Evolutionary conservation across 1,284 basidiomycete genomes (phyloP), one percentile per base, ranked within the genome.

Genomic region (Cutaneotrichosporon sp.): DNA sequence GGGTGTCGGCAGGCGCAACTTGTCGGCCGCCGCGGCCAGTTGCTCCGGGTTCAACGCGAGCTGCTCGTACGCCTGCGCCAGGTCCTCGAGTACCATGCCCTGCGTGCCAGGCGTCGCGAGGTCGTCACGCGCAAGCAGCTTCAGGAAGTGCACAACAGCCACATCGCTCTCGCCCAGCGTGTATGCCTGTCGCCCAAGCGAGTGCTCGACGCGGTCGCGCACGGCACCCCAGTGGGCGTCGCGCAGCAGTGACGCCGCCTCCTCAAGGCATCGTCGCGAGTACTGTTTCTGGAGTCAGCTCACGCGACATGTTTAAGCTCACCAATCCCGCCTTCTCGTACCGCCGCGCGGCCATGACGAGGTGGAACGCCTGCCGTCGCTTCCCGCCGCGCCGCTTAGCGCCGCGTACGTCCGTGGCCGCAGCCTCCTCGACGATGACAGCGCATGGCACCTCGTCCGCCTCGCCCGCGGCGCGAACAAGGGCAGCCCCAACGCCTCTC

Each of bases 241-340:
- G 1, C 73, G 71, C 67, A 80, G 81, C 11, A 81, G 66, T 13
- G 73, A 57, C 0, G 80, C 72, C 2, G 82, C 81, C 46, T 78
- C 72, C 31, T 78, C 73, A 5, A 82, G 76, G 62, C 82, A 82
- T 52, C 81, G 65, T 8, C 79, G 68, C 9, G 81, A 82, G 58
- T 79, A 80, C 1, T 75, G 67, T 79, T 82, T 83, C 81, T 82
- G 69, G 3, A 34, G 58, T 68, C 60, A 69, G 64, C 56, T 21
- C 4, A 21, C 13, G 22, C 13, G 47, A 7, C 30, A 2, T 34
- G 9, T 5, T 69, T 42, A 31, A 26, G 66, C 82, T 74, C 55
- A 84, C 83, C 30, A 81, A 66, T 0, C 84, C 84, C 14, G 81
- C 83, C n/a, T 82, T 81, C 68, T 84, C 82, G 65, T 84, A 86